Evolutionary conservation across 768 basidiomycete species (phyloP), one percentile per base, ranked within the genome.

Genomic region (Mycena latifolia): DNA sequence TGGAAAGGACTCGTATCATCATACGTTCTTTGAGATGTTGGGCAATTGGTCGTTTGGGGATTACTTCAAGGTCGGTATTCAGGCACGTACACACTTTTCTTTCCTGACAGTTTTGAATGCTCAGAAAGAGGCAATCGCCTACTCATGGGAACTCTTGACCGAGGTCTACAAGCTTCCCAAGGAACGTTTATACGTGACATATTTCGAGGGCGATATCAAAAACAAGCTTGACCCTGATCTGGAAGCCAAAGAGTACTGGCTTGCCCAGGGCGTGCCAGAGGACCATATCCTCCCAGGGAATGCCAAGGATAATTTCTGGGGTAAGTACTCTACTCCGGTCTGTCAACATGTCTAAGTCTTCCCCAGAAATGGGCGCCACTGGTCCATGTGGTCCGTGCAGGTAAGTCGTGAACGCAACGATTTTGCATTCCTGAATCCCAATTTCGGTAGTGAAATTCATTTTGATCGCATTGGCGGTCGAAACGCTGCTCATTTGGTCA

Each of bases 1-100:
- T 63, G 98, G 98, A 41, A 97, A 96, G 79, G 98, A 98, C 76
- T 96, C 95, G 2, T 98, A 98, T 77, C 97, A 98, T 74, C 93
- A 97, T 75, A 98, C 95, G 2, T 96, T 97, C 81, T 99, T 99
- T 74, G 98, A 99, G 81, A 99, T 99, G 98, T 81, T 99, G 68
- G 98, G 98, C 41, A 99, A 99, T 78, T 99, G 98, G 98, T 98
- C 96, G 5, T 99, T 99, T 71, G 98, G 98, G 0, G 96, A 99
- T 78, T 99, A 99, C 83, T 99, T 99, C 89, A 99, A 99, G 89
- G 96, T 72, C 46, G 45, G 45, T 25, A n/a, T 35, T 15, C n/a
- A 39, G 0, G 9, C 22, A 17, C 24, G 46, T 50, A 20, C 52
- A 29, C 41, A 39, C 61, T n/a, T 66, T 27, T 17, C 48, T 48